phyloP scores from a whole-genome alignment of 1,284 basidiomycete species.

The Tilletiopsis washingtonensis region DNA sequence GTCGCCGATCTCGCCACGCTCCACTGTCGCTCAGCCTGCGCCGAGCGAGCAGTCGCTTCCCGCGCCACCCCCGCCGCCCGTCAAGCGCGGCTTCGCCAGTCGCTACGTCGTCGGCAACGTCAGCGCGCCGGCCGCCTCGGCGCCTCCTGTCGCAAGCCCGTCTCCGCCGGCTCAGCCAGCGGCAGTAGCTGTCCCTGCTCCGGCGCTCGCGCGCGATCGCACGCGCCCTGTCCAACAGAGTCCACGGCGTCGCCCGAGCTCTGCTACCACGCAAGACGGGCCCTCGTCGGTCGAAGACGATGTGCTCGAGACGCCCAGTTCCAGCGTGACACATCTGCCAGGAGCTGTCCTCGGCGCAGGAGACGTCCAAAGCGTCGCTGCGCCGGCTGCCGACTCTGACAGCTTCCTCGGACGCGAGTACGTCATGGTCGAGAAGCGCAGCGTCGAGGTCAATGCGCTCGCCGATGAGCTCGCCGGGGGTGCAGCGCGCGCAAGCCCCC shows the following conservation, averaged over 20 bases:
- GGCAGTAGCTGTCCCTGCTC: not conserved
- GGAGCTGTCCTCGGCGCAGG: no score
- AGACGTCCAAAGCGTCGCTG: no score
- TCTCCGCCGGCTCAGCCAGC: not conserved
- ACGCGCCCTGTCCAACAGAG: no score
- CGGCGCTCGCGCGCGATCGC: no score
- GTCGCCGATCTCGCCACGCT: no score
- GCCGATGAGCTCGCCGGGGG: conserved; percentile 50
- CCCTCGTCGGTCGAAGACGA: conserved; percentile 6
- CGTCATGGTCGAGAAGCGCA: conserved; percentile 56
- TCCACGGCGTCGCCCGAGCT: no score
- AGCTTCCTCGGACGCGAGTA: conserved; percentile 51
- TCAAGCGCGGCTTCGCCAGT: not conserved
- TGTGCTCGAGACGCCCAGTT: conserved; percentile 4
- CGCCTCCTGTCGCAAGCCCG: not conserved
- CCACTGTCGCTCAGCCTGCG: no score
- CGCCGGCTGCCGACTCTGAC: no score
- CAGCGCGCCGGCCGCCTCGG: no score
- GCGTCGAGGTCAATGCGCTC: conserved; percentile 53
- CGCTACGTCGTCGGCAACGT: no score
- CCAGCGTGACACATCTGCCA: conserved; percentile 5
- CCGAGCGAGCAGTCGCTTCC: not conserved
- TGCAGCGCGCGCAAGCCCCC: not conserved
- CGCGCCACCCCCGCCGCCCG: not conserved
- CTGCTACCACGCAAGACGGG: no score